Evolutionary conservation across 1,284 basidiomycete species (phyloP), one percentile per base, ranked within the genome.

Genomic region (Apiotrichum mycotoxinovorans): DNA sequence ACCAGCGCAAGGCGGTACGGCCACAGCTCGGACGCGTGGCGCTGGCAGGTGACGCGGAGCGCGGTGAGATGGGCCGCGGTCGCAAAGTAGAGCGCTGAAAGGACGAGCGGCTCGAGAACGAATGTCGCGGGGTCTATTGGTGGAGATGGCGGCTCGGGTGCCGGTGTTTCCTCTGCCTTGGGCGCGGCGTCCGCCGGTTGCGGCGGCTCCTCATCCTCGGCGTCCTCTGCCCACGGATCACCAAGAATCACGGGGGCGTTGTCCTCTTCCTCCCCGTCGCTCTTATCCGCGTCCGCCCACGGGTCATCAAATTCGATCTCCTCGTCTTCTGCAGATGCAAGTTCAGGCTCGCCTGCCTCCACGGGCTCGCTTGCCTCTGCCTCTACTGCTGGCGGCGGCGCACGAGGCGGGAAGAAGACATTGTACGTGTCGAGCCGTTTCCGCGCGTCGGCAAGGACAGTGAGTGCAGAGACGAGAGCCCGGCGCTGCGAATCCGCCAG

Each of bases 231-330:
- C 62, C 70, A 70, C 10, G 67, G 63, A 44, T 67, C 67, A 35
- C 68, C 66, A 3, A 70, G 45, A 2, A 62, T 49, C 15, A 61
- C 41, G 22, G 58, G 44, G 22, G 50, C 51, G 10, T 51, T 47
- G 14, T 50, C 51, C 41, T 47, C 53, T 1, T 50, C 51, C 4
- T 40, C 52, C 4, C n/a, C 23, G 2, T 25, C 35, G 25, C 83
- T 27, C 4, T n/a, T n/a, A n/a, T n/a, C n/a, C n/a, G n/a, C n/a
- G n/a, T 86, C 83, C 26, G 79, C 85, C 88, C 88, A 92, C 12
- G 89, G 88, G 73, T 92, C 89, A 30, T 78, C 89, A 26, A 72
- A 59, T 23, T 54, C 59, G 3, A 48, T 25, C 18, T 57, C 41
- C 9, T 25, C 27, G 25, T 37, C 42, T 18, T 48, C 51, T 9